Evolutionary conservation across 2,329 filamentous ascomycete species (phyloP).

Genomic region (Mycosphaerella sp.): DNA sequence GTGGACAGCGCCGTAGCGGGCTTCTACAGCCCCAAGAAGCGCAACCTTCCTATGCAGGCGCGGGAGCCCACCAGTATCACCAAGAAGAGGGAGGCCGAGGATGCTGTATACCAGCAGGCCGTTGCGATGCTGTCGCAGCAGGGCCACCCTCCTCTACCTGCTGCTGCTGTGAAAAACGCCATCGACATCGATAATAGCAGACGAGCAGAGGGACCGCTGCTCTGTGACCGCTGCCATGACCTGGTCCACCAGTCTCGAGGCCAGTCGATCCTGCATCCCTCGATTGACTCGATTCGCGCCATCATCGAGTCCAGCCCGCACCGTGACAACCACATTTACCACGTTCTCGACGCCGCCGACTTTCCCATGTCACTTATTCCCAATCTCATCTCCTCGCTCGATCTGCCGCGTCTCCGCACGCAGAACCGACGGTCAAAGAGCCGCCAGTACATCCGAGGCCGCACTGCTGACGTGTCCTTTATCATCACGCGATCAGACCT

Average conservation of each 20-base stretch:
- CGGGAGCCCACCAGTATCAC: constrained; percentile 12
- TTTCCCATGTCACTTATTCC: constrained; percentile 92
- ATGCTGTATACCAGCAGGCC: constrained; percentile 34
- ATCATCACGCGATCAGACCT: constrained; percentile 86
- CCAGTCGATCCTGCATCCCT: constrained; percentile 70
- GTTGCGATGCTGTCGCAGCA: constrained; percentile 17
- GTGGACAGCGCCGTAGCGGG: constrained; percentile 51
- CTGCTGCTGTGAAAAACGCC: background rate
- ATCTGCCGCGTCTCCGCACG: constrained; percentile 67
- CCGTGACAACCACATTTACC: constrained; percentile 89
- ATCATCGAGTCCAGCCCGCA: constrained; percentile 85
- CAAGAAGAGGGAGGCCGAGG: constrained; percentile 30
- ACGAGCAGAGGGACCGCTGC: constrained; percentile 9
- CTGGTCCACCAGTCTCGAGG: constrained; percentile 70
- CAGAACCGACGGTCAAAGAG: constrained; percentile 70
- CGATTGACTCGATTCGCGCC: constrained; percentile 70
- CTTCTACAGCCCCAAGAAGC: constrained; percentile 50
- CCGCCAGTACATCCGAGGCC: constrained; percentile 59
- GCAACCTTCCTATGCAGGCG: constrained; percentile 23
- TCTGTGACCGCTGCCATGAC: constrained; percentile 84
- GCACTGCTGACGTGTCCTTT: constrained; percentile 75
- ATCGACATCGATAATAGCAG: background rate
- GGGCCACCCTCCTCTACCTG: background rate
- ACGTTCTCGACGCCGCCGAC: constrained; percentile 89
- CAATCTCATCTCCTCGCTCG: constrained; percentile 63